A percentile compares a stretch with the other conserved stretches of the same genome.
phyloP scores from a whole-genome alignment of 306 rosid genomes.

The Oemleria cerasiformis region DNA sequence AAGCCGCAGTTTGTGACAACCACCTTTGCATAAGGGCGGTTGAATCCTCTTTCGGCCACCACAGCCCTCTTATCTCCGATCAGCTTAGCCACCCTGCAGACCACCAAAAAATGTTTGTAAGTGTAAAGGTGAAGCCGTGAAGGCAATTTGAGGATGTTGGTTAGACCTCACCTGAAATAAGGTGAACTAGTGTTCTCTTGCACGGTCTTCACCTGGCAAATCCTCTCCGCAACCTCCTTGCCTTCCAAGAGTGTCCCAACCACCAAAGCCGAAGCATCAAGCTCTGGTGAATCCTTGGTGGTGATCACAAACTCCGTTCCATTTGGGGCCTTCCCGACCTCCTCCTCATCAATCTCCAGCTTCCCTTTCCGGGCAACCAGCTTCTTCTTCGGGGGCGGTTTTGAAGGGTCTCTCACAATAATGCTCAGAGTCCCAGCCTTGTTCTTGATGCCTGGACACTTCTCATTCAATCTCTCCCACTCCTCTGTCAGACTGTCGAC shows the following conservation, averaged over 20 bases:
- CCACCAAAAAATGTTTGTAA: neutral
- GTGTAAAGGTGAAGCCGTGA: neutral
- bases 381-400: slow-evolving; percentile 72
- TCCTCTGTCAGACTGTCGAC: slow-evolving; percentile 49
- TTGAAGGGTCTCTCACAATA: slow-evolving; percentile 77
- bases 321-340: slow-evolving; percentile 62
- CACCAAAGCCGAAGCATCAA: slow-evolving; percentile 52
- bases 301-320: slow-evolving; percentile 75
- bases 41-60: slow-evolving; percentile 85
- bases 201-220: slow-evolving; percentile 72
- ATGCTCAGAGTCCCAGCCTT: slow-evolving; percentile 71
- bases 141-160: neutral
- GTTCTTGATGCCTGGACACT: slow-evolving; percentile 69
- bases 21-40: slow-evolving; percentile 73
- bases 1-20: slow-evolving; percentile 64
- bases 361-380: slow-evolving; percentile 74
- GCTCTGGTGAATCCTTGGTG: slow-evolving; percentile 65
- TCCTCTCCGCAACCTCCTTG: slow-evolving; percentile 65
- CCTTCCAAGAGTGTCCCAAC: slow-evolving; percentile 51
- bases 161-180: slow-evolving; percentile 54
- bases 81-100: slow-evolving; percentile 78
- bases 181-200: slow-evolving; percentile 77
- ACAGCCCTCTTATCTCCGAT: slow-evolving; percentile 88
- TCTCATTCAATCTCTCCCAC: slow-evolving; percentile 56
- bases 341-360: slow-evolving; percentile 84